Percentiles rank a stretch among this genome's conserved stretches.
These are phyloP conservation scores for Pezicula radicicola DNA, from an alignment of 2,329 filamentous ascomycete species.

Conservation along the genomic window DNA sequence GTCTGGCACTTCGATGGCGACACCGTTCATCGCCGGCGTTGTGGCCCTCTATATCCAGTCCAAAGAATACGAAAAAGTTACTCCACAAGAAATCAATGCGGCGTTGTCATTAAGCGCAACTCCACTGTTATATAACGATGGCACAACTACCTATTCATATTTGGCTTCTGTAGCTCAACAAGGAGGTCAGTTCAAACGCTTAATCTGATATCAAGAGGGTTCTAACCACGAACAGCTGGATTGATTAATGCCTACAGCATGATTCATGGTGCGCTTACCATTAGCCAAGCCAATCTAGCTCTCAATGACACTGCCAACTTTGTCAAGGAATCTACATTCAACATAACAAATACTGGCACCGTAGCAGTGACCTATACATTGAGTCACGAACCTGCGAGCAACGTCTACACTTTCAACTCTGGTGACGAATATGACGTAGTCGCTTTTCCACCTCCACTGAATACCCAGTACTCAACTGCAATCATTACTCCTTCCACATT, in stretches of 20 bases:
- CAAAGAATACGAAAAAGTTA: neutral
- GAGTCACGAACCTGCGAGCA: neutral
- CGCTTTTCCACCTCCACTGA: neutral
- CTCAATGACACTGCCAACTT: neutral
- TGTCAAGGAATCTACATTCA: neutral
- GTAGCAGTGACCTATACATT: neutral
- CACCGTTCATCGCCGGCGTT: conserved; percentile 23
- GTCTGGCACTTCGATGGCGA: conserved; percentile 31
- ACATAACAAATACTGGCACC: neutral
- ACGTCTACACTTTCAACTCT: neutral
- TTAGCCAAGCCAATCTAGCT: neutral
- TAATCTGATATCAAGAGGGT: too few relatives aligned
- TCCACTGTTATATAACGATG: neutral
- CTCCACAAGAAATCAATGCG: neutral
- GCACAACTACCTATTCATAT: neutral
- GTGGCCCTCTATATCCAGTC: neutral
- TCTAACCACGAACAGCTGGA: too few relatives aligned
- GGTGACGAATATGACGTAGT: too few relatives aligned
- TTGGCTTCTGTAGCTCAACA: neutral
- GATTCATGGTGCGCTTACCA: too few relatives aligned
- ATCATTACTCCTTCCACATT: neutral
- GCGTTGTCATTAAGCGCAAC: neutral
- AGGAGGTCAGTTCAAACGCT: neutral
- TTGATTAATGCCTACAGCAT: too few relatives aligned
- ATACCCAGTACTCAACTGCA: neutral